Base-by-base conservation (phyloP, 2,329 filamentous ascomycete species). In the Colletotrichum sp. region DNA sequence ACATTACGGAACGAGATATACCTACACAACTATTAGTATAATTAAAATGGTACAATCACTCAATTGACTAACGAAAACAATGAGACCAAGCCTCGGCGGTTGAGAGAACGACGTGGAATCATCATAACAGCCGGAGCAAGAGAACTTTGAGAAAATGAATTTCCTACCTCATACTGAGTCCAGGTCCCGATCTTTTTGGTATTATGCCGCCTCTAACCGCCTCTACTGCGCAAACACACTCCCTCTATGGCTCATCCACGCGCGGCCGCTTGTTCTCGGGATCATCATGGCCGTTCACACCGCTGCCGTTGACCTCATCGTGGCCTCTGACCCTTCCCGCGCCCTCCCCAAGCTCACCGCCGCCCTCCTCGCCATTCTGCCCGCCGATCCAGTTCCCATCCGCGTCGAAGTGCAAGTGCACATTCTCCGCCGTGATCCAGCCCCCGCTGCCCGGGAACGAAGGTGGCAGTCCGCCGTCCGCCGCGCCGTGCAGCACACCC, bases 361-460 rank as follows among this genome's bases (percentile, higher is more conserved):
- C 85, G 30, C 85, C 85, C 3, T 79, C 86, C 75, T 82, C 85
- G 8, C 81, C 85, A 4, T 82, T 85, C 8, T 77, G 80, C 39
- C 76, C 81, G 1, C 87, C 90, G 78, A 94, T 93, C 91, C 94
- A 96, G 81, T 96, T 96, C 4, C 95, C 95, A 10, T 96, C 90
- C 77, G 90, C 92, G 80, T 97, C 95, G 84, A 97, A 95, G 81
- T 92, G 98, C 79, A 98, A 91, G 78, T 94, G 89, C 83, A 98
- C 93, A 80, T 98, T 99, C 72, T 98, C 96, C 10, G 95, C 94
- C 18, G 96, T 99, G 81, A 99, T 96, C 95, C 95, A 96, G 0
- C 94, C 94, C 0, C 91, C 91, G 66, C 94, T 95, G 2, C 94
- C 94, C 0, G 94, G 93, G 83, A 94, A 91, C 0, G 92, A 90